Evolutionary conservation across 176 grass and related monocot species (phyloP), one percentile per base, ranked within the genome.

Genomic region (Typha latifolia): DNA sequence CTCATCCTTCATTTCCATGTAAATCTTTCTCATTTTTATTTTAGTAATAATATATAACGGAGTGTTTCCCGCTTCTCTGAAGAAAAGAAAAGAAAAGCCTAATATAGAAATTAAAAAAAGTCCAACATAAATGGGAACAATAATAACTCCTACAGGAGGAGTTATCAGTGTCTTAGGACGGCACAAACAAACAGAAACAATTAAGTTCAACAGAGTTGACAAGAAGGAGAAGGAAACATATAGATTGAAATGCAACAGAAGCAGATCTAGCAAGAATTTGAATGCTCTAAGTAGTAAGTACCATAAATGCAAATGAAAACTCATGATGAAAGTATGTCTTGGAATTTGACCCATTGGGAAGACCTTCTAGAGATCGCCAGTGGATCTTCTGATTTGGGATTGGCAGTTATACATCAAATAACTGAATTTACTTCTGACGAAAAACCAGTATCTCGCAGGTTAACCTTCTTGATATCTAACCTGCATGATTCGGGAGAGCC

Each of bases 381-480:
- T 99, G 94, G 21, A 99, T 99, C 71, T 99, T 99, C 79, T 99
- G 94, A 68, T 99, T 90, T 80, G 84, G 85, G 70, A 62, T 93
- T 32, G 94, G 94, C 94, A 90, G 81, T 49, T 52, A 82, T 3
- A 43, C 12, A 78, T 51, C 3, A 73, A 87, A 66, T 1, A 63
- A 51, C 1, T 49, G 9, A 16, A 67, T 20, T 61, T 47, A 79
- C 5, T 50, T 53, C 37, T 10, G 9, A 76, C 76, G 48, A 32
- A 16, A 69, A 43, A 29, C 57, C 27, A 22, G 8, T 29, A 70
- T 49, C 49, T 18, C 37, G 27, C 13, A 32, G 52, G 62, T 32
- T 21, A 23, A 48, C 66, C 37, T 14, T 51, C 14, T 48, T 2
- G 19, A 55, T 61, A 37, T 5, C 65, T 50, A n/a, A 77, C 86